phyloP scores from a whole-genome alignment of 345 rosid species.

The Conringia planisiliqua region DNA sequence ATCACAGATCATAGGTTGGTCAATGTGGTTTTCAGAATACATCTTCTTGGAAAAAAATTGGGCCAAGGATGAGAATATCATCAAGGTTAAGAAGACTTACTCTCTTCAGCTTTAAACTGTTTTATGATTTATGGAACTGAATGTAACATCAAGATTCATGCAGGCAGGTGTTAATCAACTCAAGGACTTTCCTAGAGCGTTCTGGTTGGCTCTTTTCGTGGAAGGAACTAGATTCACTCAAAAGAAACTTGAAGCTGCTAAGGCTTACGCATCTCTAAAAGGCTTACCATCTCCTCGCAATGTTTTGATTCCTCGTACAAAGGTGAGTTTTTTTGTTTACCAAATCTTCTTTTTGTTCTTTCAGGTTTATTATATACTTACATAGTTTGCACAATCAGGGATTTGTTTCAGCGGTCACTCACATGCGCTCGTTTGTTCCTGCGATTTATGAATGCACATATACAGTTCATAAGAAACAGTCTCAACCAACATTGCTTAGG shows the following conservation, averaged over 20 bases:
- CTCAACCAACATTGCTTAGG: slow-evolving; percentile 46
- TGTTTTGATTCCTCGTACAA: slow-evolving; percentile 57
- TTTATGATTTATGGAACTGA: not conserved
- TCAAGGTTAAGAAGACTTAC: slow-evolving; percentile 40
- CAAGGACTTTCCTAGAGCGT: slow-evolving; percentile 50
- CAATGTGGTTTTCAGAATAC: slow-evolving; percentile 66
- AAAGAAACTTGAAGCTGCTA: slow-evolving; percentile 51
- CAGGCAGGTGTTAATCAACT: slow-evolving; percentile 51
- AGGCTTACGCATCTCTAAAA: slow-evolving; percentile 42
- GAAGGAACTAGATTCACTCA: slow-evolving; percentile 67
- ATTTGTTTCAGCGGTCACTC: slow-evolving; percentile 54
- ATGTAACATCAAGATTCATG: not conserved
- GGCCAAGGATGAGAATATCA: slow-evolving; percentile 46
- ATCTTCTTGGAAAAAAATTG: slow-evolving; percentile 54
- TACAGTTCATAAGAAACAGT: slow-evolving; percentile 35
- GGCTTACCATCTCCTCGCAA: slow-evolving; percentile 49
- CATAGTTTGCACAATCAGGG: slow-evolving; percentile 41
- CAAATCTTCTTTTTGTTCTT: not conserved
- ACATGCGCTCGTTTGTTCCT: slow-evolving; percentile 52
- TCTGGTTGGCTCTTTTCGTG: slow-evolving; percentile 58
- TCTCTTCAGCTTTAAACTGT: not conserved
- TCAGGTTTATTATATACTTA: not conserved
- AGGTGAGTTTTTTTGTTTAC: slow-evolving; percentile 36
- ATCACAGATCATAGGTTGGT: slow-evolving; percentile 64
- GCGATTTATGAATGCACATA: slow-evolving; percentile 58